Evolutionary conservation across 768 basidiomycete species (phyloP), one percentile per base, ranked within the genome.

Genomic region (Suillus luteus): DNA sequence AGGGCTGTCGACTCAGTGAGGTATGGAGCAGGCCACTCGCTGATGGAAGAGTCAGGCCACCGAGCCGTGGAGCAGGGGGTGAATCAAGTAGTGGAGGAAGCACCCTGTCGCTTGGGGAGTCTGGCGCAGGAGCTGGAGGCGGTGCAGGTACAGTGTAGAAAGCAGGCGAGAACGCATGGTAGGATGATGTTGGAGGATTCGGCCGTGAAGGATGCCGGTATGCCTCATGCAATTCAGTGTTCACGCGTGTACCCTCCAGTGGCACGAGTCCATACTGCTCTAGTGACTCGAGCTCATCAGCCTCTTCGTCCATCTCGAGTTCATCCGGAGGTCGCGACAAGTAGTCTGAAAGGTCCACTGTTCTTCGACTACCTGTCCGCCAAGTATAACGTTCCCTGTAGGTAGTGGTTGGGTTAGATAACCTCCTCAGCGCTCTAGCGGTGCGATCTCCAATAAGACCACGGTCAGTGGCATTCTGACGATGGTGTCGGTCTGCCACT

Each of bases 401-500:
- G 54, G 86, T 74, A 22, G 85, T 84, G 19, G 81, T 70, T 8
- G 82, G 79, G 15, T 77, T 83, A 1, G 85, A 83, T 61, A 92
- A 78, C 59, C 81, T 76, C 41, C 85, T 85, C 17, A 93, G 76
- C 64, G 82, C 83, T 70, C 84, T 85, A 4, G 85, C 86, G 0
- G 92, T 91, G 57, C 83, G 82, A 52, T 90, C 87, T 27, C 87
- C 83, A 60, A 93, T 86, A 59, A 88, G 81, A 65, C 75, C 76
- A 54, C 78, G 85, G 75, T 92, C 90, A 33, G 77, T 72, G 10
- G 77, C 65, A 55, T 73, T 81, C 52, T 81, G 78, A 27, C 91
- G 85, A 43, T 78, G 81, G 40, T 84, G 84, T 62, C 92, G 85
- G 67, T 92, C 91, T 9, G 91, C 89, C 46, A 92, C 71, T 82